Percentiles rank a stretch among this genome's conserved stretches.
phyloP scores from a whole-genome alignment of 208 protist genomes.

The Leishmania aethiopica region DNA sequence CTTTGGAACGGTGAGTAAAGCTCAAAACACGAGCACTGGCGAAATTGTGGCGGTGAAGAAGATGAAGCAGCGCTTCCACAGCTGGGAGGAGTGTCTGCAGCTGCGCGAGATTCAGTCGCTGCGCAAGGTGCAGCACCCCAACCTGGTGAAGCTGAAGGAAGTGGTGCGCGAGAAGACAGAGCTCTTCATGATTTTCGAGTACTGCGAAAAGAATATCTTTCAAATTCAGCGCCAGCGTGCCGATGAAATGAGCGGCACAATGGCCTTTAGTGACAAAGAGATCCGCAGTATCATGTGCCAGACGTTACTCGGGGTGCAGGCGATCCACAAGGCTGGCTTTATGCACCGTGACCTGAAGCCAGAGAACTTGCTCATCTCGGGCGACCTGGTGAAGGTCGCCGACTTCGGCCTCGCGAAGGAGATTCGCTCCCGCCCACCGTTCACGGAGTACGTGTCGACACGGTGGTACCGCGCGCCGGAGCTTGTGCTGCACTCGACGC shows the following conservation, averaged over 20 bases:
- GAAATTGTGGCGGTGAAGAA: conserved; percentile 98
- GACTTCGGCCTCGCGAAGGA: conserved; percentile 97
- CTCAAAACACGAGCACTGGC: conserved; percentile 84
- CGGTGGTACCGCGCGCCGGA: conserved; percentile 98
- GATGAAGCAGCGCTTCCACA: conserved; percentile 98
- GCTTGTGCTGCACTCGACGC: conserved; percentile 97
- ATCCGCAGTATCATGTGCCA: conserved; percentile 96
- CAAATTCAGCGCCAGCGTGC: conserved; percentile 93
- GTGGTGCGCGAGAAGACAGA: conserved; percentile 98
- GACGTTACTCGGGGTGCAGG: conserved; percentile 80
- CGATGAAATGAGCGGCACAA: conserved; percentile 71
- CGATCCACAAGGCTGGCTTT: conserved; percentile 93
- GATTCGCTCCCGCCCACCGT: conserved; percentile 96
- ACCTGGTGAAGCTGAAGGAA: conserved; percentile 98
- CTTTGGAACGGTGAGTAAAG: conserved; percentile 97
- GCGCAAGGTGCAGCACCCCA: conserved; percentile 96
- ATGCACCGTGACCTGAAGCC: conserved; percentile 96
- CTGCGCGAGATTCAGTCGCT: conserved; percentile 97
- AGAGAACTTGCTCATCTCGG: conserved; percentile 91
- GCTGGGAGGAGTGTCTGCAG: conserved; percentile 98
- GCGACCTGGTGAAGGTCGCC: conserved; percentile 95
- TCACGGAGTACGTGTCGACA: conserved; percentile 98
- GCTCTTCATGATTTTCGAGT: conserved; percentile 98
- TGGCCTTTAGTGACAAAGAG: conserved; percentile 93
- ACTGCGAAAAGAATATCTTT: conserved; percentile 97